Base-by-base conservation (phyloP, 176 grass and related monocot species). In the Alopecurus myosuroides region DNA sequence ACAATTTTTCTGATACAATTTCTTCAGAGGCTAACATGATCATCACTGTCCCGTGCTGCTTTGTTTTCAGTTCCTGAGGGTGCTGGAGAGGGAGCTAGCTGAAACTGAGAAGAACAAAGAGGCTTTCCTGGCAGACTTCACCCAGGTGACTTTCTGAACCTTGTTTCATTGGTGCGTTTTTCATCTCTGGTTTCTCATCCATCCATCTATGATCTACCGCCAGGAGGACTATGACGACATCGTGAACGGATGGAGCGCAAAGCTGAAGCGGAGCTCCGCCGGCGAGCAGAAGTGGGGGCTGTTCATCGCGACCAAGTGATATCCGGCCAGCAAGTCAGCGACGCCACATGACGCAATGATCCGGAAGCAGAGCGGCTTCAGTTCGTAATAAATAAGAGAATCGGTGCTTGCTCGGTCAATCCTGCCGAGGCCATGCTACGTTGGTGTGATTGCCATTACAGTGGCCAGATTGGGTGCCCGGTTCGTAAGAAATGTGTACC, bases 241-340 rank as follows among this genome's bases (percentile, higher is more conserved):
- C 25, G 89, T 95, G 36, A 87, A 88, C 40, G 97, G 97, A n/a
- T 98, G 93, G 97, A 95, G 93, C 28, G 88, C 91, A 37, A 99
- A 99, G 86, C 89, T 99, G 89, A 94, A 92, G 68, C 84, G 93
- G 46, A 90, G 94, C 84, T 94, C 86, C 19, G 77, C 51, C 2
- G 97, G 97, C 30, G 93, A 99, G 79, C 97, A 99, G 87, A 92
- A 77, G 69, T 99, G 97, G 96, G 97, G 97, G 9, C 84, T 96
- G 44, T 96, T 96, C 86, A 86, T 94, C 12, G 97, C 97, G 5
- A 94, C 85, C 74, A 96, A 96, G 79, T 95, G 86, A 87, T 85
- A 87, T 85, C 15, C 30, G 78, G 48, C 22, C 46, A 52, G 50
- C 36, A 23, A 61, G 50, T 49, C 63, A 66, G 63, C 26, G 42